Base-by-base conservation (phyloP, 108 stramenopile genomes). In the Pseudonitzschia pungens region DNA sequence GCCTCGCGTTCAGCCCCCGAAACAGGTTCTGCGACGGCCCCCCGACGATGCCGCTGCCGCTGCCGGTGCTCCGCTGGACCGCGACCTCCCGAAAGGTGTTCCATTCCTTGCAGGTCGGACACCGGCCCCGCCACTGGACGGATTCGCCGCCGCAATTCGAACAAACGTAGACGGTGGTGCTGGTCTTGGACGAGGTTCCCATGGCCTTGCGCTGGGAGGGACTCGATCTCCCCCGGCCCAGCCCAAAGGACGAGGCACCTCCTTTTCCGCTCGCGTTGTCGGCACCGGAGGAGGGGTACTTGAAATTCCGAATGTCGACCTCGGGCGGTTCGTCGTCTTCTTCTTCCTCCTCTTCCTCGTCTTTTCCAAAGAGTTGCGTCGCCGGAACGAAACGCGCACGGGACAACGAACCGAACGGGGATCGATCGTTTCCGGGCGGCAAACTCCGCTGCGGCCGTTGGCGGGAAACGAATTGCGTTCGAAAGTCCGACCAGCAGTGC, bases 111-210 rank as follows among this genome's bases (percentile, higher is more conserved):
- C 97, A 98, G 0, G 92, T 92, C 15, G 89, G 85, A 74, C 93
- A 98, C 53, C 86, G 74, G 11, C 98, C 98, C 54, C 88, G 74
- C 98, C 98, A 98, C 71, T 97, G 88, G 14, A 94, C 86, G 70
- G 85, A 92, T 77, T 96, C 96, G 12, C 86, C 68, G 15, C 93
- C 91, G 77, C 97, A 98, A 65, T 91, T 91, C 20, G 80, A 86
- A 62, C 95, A 96, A 4, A 87, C 75, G 68, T 75, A 84, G 0
- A 89, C 85, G 16, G 74, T 74, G 18, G 86, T 71, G 24, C 68
- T 41, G 6, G 74, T 66, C 32, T 82, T 78, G 41, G 73, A 71
- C n/a, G 82, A 83, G 36, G 65, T 74, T 42, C 85, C 74, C 86
- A 84, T 44, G 86, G 84, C 27, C 88, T 77, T 52, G 77, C 69